phyloP scores from a whole-genome alignment of 148 eudicot genomes.

The Rhododendron ovatum region DNA sequence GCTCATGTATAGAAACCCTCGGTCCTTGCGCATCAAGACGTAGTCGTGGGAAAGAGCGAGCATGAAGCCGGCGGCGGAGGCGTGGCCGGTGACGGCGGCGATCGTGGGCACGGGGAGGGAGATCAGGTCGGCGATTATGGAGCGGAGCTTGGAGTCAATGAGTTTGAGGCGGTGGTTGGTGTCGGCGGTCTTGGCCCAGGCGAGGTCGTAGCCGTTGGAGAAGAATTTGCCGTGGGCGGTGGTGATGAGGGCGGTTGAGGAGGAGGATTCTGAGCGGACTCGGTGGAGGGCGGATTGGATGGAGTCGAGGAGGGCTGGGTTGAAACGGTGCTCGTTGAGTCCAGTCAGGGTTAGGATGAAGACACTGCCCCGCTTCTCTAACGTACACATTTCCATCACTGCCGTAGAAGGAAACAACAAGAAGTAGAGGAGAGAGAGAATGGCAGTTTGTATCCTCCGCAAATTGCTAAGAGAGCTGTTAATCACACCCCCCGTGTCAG shows the following conservation, averaged over 20 bases:
- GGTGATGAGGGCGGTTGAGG: constrained; percentile 47
- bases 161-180: background rate
- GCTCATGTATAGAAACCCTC: constrained; percentile 54
- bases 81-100: constrained; percentile 59
- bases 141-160: constrained; percentile 35
- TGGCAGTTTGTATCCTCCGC: no score
- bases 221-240: constrained; percentile 60
- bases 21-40: constrained; percentile 44
- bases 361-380: constrained; percentile 42
- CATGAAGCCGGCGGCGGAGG: constrained; percentile 43
- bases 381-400: constrained; percentile 40
- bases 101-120: constrained; percentile 55
- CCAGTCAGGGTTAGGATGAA: constrained; percentile 51
- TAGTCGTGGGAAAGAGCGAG: constrained; percentile 48
- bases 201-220: constrained; percentile 58
- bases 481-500: no score
- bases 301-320: constrained; percentile 38
- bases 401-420: constrained; percentile 47
- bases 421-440: no score
- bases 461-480: no score
- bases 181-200: constrained; percentile 19
- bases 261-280: constrained; percentile 24
- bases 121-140: constrained; percentile 30
- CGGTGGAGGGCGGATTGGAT: constrained; percentile 32
- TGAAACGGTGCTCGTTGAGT: constrained; percentile 39